These are phyloP conservation scores for Aspergillus affinis DNA, from an alignment of 495 filamentous ascomycete genomes.

Conservation along the genomic window DNA sequence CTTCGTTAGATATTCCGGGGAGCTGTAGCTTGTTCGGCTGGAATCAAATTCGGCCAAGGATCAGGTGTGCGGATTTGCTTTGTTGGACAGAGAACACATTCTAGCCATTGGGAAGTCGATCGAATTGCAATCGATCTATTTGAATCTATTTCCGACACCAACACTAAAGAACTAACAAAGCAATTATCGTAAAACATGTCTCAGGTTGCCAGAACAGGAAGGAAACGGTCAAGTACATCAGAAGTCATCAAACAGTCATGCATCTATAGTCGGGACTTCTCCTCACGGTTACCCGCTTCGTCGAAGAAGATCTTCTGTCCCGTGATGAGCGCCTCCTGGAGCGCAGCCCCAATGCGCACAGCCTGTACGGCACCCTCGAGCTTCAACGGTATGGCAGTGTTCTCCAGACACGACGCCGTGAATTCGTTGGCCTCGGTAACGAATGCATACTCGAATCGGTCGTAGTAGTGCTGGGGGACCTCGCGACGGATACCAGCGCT, in stretches of 20 bases:
- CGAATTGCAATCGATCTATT: not conserved
- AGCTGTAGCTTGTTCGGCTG: no score
- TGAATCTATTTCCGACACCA: not conserved
- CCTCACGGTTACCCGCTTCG: constrained; percentile 43
- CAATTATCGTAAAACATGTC: not conserved
- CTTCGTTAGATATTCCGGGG: no score
- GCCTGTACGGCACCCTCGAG: constrained; percentile 56
- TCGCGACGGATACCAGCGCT: constrained; percentile 50
- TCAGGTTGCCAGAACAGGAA: not conserved
- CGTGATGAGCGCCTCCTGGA: constrained; percentile 57
- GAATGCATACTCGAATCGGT: constrained; percentile 62
- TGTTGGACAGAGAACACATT: not conserved
- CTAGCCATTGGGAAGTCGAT: not conserved
- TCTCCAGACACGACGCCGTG: constrained; percentile 52
- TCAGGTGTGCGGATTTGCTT: no score
- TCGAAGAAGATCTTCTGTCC: constrained; percentile 61
- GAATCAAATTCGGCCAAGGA: no score
- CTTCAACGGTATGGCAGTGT: constrained; percentile 51
- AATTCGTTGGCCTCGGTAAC: constrained; percentile 64
- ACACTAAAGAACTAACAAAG: not conserved
- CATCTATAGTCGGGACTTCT: constrained; percentile 18
- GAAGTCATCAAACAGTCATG: not conserved
- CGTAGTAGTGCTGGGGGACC: constrained; percentile 59
- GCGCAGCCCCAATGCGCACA: constrained; percentile 57
- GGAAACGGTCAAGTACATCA: not conserved